phyloP scores from a whole-genome alignment of 495 filamentous ascomycete species.

The Podospora appendiculata region DNA sequence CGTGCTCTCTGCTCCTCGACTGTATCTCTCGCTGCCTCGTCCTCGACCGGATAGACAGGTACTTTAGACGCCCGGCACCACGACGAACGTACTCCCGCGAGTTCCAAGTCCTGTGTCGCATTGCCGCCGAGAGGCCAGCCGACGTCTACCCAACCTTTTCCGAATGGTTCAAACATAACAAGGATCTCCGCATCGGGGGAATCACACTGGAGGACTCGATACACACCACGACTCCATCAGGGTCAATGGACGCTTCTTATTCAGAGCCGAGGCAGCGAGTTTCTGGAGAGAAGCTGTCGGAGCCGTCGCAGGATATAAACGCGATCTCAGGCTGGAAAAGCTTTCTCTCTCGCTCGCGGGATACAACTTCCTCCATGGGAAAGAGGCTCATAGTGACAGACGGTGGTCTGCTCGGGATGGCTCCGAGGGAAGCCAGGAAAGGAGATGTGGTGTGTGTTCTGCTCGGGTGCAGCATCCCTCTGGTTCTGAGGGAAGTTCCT shows the following conservation, averaged over 20 bases:
- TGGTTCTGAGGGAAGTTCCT: slow-evolving; percentile 18
- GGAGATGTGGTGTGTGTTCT: slow-evolving; percentile 31
- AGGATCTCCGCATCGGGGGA: not conserved
- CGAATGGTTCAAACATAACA: slow-evolving; percentile 2
- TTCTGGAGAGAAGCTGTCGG: too few species aligned
- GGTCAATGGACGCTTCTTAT: too few species aligned
- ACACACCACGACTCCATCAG: not conserved
- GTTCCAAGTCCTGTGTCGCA: not conserved
- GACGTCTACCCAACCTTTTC: not conserved
- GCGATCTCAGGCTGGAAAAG: not conserved
- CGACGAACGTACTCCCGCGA: not conserved
- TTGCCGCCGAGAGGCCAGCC: too few species aligned
- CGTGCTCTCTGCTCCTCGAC: too few species aligned
- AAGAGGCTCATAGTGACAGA: slow-evolving; percentile 3
- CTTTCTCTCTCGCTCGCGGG: not conserved
- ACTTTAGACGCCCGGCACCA: not conserved
- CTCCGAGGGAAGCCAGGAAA: slow-evolving; percentile 1
- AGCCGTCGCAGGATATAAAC: too few species aligned
- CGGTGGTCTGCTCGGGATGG: slow-evolving; percentile 3
- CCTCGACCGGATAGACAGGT: slow-evolving; percentile 2
- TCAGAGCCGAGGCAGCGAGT: too few species aligned
- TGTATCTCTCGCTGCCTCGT: not conserved
- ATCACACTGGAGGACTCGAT: not conserved
- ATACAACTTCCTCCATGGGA: not conserved
- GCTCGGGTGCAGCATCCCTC: slow-evolving; percentile 34